A percentile compares a stretch with the other conserved stretches of the same genome.
Evolutionary conservation across 768 basidiomycete genomes (phyloP).

Genomic region (Pleurotus pulmonarius): DNA sequence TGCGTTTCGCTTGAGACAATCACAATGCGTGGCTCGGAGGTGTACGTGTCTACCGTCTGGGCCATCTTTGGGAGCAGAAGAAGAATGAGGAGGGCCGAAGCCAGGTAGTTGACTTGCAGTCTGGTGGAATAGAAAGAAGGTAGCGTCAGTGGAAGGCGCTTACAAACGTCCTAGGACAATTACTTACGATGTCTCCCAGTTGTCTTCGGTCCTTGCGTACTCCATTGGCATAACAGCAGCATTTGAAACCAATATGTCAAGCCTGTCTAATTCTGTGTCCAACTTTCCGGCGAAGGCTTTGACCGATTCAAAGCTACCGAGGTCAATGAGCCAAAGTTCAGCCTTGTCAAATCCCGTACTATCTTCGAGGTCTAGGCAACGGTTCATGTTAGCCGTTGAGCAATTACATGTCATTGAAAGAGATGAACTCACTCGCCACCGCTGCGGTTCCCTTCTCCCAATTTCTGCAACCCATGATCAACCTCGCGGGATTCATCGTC

Average conservation of each 20-base stretch:
- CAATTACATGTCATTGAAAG: too few relatives aligned
- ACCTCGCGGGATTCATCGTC: constrained; percentile 32
- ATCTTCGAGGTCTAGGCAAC: constrained; percentile 19
- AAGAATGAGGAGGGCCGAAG: constrained; percentile 35
- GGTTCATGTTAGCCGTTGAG: not conserved
- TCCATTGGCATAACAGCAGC: constrained; percentile 21
- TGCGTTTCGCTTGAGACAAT: constrained; percentile 42
- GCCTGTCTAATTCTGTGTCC: constrained; percentile 25
- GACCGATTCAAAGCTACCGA: constrained; percentile 37
- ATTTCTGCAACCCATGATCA: constrained; percentile 39
- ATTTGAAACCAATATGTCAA: constrained; percentile 47
- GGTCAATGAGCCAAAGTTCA: constrained; percentile 38
- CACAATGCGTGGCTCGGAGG: constrained; percentile 32
- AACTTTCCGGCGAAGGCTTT: constrained; percentile 31
- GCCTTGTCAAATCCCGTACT: constrained; percentile 29
- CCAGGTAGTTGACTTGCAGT: constrained; percentile 44
- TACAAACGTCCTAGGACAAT: not conserved
- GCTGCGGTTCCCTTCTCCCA: constrained; percentile 31
- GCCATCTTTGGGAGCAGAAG: constrained; percentile 40
- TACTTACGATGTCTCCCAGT: constrained; percentile 43
- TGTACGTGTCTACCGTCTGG: constrained; percentile 22
- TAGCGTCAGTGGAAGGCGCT: not conserved
- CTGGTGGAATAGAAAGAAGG: constrained; percentile 19
- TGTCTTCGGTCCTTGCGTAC: constrained; percentile 30
- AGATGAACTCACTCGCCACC: constrained; percentile 24